Evolutionary conservation across 2,329 filamentous ascomycete species (phyloP).

Genomic region (Aulographum hederae): DNA sequence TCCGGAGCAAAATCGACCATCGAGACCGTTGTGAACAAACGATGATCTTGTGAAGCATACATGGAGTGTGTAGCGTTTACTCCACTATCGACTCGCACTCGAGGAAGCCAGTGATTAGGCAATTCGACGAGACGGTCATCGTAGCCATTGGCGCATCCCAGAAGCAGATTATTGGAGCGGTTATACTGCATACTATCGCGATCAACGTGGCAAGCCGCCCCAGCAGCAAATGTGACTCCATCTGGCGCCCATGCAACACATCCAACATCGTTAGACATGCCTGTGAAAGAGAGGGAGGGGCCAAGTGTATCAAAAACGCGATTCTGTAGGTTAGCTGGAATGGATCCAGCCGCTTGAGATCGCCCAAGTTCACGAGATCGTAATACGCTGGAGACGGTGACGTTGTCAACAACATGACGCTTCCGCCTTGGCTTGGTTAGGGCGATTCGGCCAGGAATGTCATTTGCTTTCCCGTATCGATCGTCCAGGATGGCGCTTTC

Average conservation of each 20-base stretch:
- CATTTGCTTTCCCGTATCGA: background rate
- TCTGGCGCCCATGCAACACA: slow-evolving; percentile 37
- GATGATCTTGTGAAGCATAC: slow-evolving; percentile 29
- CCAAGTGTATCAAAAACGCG: slow-evolving; percentile 19
- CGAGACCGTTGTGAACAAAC: slow-evolving; percentile 38
- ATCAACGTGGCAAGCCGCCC: slow-evolving; percentile 37
- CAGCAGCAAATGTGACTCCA: slow-evolving; percentile 35
- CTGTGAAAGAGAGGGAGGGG: slow-evolving; percentile 30
- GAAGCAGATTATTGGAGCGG: slow-evolving; percentile 34
- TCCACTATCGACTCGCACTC: slow-evolving; percentile 18
- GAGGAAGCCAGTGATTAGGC: slow-evolving; percentile 30
- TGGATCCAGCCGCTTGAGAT: background rate
- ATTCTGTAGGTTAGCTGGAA: background rate
- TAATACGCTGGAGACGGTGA: background rate
- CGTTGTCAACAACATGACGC: background rate
- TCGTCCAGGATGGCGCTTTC: background rate
- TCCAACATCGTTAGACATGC: slow-evolving; percentile 39
- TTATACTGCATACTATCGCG: slow-evolving; percentile 42
- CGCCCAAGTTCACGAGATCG: background rate
- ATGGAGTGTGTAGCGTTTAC: slow-evolving; percentile 26
- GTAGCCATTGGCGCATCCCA: slow-evolving; percentile 31
- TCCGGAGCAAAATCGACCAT: slow-evolving; percentile 32
- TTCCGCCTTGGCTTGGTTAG: background rate
- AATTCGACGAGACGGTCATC: too few relatives aligned
- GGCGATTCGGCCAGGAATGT: background rate